Evolutionary conservation across 345 rosid genomes (phyloP), one percentile per base, ranked within the genome.

Genomic region (Physaria fendleri): DNA sequence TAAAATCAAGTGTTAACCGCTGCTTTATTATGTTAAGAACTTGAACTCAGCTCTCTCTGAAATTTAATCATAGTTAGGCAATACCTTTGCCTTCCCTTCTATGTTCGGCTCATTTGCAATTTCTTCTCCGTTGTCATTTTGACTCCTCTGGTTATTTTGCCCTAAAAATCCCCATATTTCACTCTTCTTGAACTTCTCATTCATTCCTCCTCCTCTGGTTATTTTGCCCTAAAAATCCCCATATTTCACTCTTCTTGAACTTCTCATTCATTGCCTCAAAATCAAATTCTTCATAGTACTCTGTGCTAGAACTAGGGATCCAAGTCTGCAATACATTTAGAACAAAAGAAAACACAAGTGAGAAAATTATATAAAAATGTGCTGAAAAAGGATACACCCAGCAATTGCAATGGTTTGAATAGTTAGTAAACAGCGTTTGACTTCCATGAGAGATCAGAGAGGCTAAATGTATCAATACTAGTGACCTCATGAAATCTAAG

Each of bases 241-340:
- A 82, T 33, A 80, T 76, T 62, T 82, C 85, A 69, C 72, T 83
- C 81, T 82, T 85, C 13, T 74, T 78, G 71, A 80, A 82, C 76
- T 77, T 80, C 69, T 82, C 85, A 63, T 85, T 82, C 92, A 85
- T 85, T 22, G 88, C 88, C 59, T 75, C 81, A 77, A 85, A 85
- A 77, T 85, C 84, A 72, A 85, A 82, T 64, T 85, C 92, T 70
- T 82, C 88, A 40, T 54, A 48, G 33, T 48, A 71, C 33, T 71
- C 69, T 23, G 21, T 33, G 60, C 48, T 34, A 33, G 69, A 56
- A 56, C 69, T 70, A 63, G 64, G 65, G 34, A 24, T 40, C 27
- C 79, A 67, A 59, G 77, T 77, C 72, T 46, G 76, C 56, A 66
- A 59, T 64, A 62, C 7, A 50, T 59, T 61, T 39, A 65, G 9